These are phyloP conservation scores for Nicotiana noctiflora DNA, from an alignment of 257 asterid species.

Conservation along the genomic window DNA sequence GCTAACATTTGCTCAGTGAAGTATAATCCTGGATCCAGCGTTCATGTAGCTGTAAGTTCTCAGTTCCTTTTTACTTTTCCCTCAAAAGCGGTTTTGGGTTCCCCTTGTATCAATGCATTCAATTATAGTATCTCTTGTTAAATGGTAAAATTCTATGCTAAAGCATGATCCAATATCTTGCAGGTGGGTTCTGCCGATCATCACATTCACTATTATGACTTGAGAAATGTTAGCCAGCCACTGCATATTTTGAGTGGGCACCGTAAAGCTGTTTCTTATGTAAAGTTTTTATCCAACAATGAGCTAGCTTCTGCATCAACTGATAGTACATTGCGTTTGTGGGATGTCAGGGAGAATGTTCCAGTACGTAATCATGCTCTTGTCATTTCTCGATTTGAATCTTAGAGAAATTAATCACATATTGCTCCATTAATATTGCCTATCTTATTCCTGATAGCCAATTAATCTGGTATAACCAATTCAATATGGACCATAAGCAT, in stretches of 20 bases:
- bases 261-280: slow-evolving; percentile 82
- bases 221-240: slow-evolving; percentile 67
- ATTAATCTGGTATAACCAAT: background rate
- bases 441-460: background rate
- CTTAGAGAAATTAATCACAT: background rate
- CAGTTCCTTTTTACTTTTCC: background rate
- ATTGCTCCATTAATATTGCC: background rate
- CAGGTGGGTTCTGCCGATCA: slow-evolving; percentile 96
- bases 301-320: slow-evolving; percentile 95
- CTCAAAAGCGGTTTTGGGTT: background rate
- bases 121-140: background rate
- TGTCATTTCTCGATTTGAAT: background rate
- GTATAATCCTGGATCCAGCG: slow-evolving; percentile 85
- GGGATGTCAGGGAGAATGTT: slow-evolving; percentile 72
- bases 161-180: slow-evolving; percentile 10
- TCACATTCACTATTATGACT: slow-evolving; percentile 76
- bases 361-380: slow-evolving; percentile 41
- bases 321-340: slow-evolving; percentile 76
- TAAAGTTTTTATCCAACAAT: slow-evolving; percentile 59
- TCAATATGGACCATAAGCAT: background rate
- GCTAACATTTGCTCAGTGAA: slow-evolving; percentile 92
- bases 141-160: background rate
- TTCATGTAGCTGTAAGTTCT: slow-evolving; percentile 53
- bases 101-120: background rate
- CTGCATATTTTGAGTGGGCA: slow-evolving; percentile 67